Evolutionary conservation across 2,329 filamentous ascomycete genomes (phyloP), one percentile per base, ranked within the genome.

Genomic region (Trichoderma afroharzianum): DNA sequence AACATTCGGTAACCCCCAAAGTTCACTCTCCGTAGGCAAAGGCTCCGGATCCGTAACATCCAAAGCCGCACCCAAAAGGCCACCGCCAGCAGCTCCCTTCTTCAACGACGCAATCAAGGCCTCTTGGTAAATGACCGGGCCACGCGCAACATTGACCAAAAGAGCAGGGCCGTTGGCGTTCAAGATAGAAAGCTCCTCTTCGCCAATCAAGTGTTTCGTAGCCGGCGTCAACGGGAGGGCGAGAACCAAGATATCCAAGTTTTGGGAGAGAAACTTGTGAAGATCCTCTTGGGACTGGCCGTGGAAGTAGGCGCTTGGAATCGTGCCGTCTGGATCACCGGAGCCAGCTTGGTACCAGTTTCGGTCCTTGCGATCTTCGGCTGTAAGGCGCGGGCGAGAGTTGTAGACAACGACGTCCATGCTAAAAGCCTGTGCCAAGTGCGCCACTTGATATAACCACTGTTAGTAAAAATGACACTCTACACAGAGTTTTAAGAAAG

Each of bases 41-140:
- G 64, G 64, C 33, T 68, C 64, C 3, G 64, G 64, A 24, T 68
- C 64, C 6, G 64, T 68, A 3, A 68, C 64, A 43, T 68, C 64
- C 18, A 68, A 4, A 30, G 64, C 64, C 1, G 64, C 64, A 14
- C 32, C 64, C 6, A 58, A 33, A 18, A 68, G 64, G 2, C 64
- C 64, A 6, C 64, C 64, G 0, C 53, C 33, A n/a, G 15, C 24
- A 2, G 50, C 50, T 7, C 53, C 64, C 64, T 58, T 68, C 33
- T 68, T 68, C 18, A 68, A 4, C 3, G 64, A 68, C 5, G 64
- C 30, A 0, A 58, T 58, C 26, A 68, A 28, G 1, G 64, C 64
- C 2, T 68, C 26, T 21, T 68, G 64, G 14, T 68, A 26, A 11
- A 68, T 12, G 6, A 58, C 18, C 24, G 15, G 50, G 2, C 64